Percentiles rank a stretch among this genome's conserved stretches.
These are phyloP conservation scores for Calonectria pauciramosa DNA, from an alignment of 2,329 filamentous ascomycete species.

Conservation along the genomic window DNA sequence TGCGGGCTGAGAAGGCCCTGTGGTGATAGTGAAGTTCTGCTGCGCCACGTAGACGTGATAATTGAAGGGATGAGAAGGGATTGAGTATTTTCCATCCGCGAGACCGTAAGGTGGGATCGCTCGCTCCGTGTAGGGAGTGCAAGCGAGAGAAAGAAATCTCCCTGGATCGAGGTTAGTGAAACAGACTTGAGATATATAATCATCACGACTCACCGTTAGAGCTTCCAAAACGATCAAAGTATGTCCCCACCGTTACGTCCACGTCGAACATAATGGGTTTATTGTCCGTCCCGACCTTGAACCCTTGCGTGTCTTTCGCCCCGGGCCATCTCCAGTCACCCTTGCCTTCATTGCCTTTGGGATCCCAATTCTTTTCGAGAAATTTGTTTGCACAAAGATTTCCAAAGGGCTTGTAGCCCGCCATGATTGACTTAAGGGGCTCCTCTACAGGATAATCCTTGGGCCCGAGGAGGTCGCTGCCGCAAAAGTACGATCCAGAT, in stretches of 20 bases:
- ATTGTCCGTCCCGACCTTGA: not conserved
- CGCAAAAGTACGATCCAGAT: not conserved
- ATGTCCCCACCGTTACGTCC: not conserved
- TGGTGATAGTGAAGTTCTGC: not conserved
- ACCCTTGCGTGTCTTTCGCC: not conserved
- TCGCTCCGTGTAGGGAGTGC: not conserved
- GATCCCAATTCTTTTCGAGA: not conserved
- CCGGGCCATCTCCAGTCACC: not conserved
- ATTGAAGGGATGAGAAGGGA: not conserved
- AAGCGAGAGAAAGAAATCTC: not conserved
- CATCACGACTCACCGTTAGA: not conserved
- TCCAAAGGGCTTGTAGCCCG: not conserved
- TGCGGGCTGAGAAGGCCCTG: not conserved
- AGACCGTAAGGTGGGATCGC: not conserved
- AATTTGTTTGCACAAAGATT: not conserved
- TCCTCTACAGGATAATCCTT: not conserved
- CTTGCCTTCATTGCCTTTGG: rapidly evolving
- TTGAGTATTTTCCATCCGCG: not conserved
- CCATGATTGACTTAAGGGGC: not conserved
- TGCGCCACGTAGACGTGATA: not conserved
- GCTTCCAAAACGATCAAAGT: not conserved
- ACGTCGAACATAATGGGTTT: not conserved
- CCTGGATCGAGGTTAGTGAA: not conserved
- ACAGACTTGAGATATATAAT: no score
- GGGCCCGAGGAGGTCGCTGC: not conserved